Evolutionary conservation across 2,329 filamentous ascomycete genomes (phyloP).

Genomic region (Sporothrix pallida): DNA sequence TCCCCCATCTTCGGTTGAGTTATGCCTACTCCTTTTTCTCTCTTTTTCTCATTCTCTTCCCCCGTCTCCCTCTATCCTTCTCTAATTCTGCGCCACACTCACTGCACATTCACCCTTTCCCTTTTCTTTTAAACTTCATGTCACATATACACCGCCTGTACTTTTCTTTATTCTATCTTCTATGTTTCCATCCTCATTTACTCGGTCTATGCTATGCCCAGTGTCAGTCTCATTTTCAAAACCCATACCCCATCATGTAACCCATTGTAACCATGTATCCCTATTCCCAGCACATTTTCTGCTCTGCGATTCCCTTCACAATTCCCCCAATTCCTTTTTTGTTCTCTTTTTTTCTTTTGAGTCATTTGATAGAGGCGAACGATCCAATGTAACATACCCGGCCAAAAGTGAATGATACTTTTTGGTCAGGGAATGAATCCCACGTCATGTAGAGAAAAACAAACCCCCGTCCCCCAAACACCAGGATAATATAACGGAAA

Average conservation of each 20-base stretch:
- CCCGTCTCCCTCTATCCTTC: not conserved
- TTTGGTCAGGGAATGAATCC: conserved; percentile 38
- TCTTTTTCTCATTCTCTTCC: not conserved
- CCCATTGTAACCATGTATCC: conserved; percentile 28
- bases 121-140: conserved; percentile 20
- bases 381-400: conserved; percentile 40
- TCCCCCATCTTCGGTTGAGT: not conserved
- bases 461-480: no score
- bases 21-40: conserved; percentile 12
- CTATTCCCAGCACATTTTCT: not conserved
- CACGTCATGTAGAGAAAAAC: conserved; percentile 39
- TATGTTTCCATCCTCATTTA: conserved; percentile 1
- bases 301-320: not conserved
- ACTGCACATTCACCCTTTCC: conserved; percentile 4
- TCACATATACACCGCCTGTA: conserved; percentile 34
- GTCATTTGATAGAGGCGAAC: conserved; percentile 37
- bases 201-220: not conserved
- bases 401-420: conserved; percentile 21
- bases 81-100: conserved; percentile 12
- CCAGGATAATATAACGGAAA: conserved; percentile 40
- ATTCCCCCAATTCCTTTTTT: conserved; percentile 13
- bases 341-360: conserved; percentile 13
- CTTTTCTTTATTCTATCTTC: conserved; percentile 12
- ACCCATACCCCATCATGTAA: conserved; percentile 24
- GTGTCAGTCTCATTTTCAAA: conserved; percentile 2